A percentile compares a stretch with the other conserved stretches of the same genome.
These are phyloP conservation scores for Penicillium occitanis DNA, from an alignment of 2,329 filamentous ascomycete genomes.

Conservation along the genomic window DNA sequence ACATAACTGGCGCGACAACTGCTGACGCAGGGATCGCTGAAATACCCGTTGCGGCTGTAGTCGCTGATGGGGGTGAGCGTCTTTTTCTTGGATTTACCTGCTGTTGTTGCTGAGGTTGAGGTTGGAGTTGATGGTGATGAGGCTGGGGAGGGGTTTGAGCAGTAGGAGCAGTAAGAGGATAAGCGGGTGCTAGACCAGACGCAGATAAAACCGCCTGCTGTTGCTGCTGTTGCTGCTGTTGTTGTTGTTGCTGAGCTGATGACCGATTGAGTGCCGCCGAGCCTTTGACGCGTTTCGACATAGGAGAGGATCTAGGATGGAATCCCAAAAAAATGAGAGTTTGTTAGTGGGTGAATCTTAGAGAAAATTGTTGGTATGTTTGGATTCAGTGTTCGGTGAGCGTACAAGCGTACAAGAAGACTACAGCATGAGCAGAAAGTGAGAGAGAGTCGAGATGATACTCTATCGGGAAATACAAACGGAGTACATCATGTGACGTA, in stretches of 20 bases:
- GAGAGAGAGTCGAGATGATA: not conserved
- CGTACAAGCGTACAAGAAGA: slow-evolving; percentile 5
- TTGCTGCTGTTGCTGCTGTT: slow-evolving; percentile 45
- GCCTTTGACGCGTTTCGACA: slow-evolving; percentile 45
- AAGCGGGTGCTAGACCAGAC: slow-evolving; percentile 7
- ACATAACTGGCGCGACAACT: slow-evolving; percentile 31
- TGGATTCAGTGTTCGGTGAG: not conserved
- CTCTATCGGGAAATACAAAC: slow-evolving; percentile 2
- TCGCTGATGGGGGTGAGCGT: slow-evolving; percentile 41
- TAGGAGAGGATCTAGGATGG: slow-evolving; percentile 40
- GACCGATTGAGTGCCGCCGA: slow-evolving; percentile 39
- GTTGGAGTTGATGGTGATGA: slow-evolving; percentile 5
- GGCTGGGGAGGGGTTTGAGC: slow-evolving; percentile 11
- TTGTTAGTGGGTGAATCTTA: not conserved
- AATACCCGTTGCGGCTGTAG: slow-evolving; percentile 32
- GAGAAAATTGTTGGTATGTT: not conserved
- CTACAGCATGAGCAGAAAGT: slow-evolving; percentile 6
- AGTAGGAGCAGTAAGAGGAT: slow-evolving; percentile 11
- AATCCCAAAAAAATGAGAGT: not conserved
- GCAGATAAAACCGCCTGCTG: slow-evolving; percentile 35
- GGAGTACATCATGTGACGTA: slow-evolving; percentile 7
- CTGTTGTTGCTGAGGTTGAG: slow-evolving; percentile 8
- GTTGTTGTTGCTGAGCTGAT: slow-evolving; percentile 42
- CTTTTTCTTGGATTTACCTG: slow-evolving; percentile 46
- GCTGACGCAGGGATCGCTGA: slow-evolving; percentile 37